Evolutionary conservation across 2,329 filamentous ascomycete species (phyloP), one percentile per base, ranked within the genome.

Genomic region (Chlorencoelia australis): DNA sequence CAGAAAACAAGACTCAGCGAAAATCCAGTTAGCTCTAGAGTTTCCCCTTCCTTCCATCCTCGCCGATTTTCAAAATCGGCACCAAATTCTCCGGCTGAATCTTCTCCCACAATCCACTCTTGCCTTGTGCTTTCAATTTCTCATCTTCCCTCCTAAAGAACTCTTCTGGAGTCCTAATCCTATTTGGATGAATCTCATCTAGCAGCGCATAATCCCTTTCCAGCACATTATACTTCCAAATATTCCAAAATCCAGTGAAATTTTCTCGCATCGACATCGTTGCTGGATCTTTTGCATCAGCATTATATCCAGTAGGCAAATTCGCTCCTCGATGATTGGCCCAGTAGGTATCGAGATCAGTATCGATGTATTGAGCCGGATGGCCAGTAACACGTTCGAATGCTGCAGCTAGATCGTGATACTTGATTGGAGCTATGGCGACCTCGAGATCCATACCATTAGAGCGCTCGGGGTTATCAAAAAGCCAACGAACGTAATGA

Each of bases 191-290:
- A 32, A 74, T 72, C 51, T 67, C 59, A 46, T 73, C 69, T 27
- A 74, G 50, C 13, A 72, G 42, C 10, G 46, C 53, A 46, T 69
- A 71, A 46, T 73, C 63, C 33, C 67, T 58, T 40, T 50, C 49
- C 2, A 69, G 44, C 4, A 71, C 43, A 1, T 62, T 63, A 36
- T 60, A 35, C 30, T 54, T 59, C 56, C 61, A 73, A 35, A 64
- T 40, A 37, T 60, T 66, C 64, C 67, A 73, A 44, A 66, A 72
- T 0, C 61, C 67, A 0, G 61, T 63, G 44, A 73, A 73, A 44
- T 72, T 73, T 30, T 66, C 49, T 21, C 53, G 51, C 4, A 66
- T 37, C 2, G 49, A 67, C 57, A 65, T 54, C 8, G 55, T 48
- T 3, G 58, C 53, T 13, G 56, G 46, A 42, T 64, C 62, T 4